Percentiles rank a stretch among this genome's conserved stretches.
Evolutionary conservation across 2,329 filamentous ascomycete species (phyloP).

Genomic region (Lecanicillium sp.): DNA sequence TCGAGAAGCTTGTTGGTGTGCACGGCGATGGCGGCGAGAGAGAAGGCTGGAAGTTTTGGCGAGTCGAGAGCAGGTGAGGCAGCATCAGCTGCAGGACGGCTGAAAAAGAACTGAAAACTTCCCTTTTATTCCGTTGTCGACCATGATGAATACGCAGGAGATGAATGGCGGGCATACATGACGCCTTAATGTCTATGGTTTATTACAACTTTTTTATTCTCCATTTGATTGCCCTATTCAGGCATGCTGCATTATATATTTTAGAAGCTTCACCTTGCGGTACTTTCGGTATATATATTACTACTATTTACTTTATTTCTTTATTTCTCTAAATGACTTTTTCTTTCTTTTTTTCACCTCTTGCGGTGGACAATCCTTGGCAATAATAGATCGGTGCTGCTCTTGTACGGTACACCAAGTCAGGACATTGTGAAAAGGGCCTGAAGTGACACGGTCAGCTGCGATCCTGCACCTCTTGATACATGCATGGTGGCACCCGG

Average conservation of each 20-base stretch:
- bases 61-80: conserved; percentile 41
- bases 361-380: too few species aligned
- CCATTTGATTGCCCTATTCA: too few species aligned
- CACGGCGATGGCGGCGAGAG: conserved; percentile 59
- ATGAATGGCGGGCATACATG: too few species aligned
- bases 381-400: too few species aligned
- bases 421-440: too few species aligned
- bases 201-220: neutral
- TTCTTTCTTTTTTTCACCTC: neutral
- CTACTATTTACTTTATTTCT: neutral
- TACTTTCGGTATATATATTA: neutral
- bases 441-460: too few species aligned
- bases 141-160: neutral
- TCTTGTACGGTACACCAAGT: too few species aligned
- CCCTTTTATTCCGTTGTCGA: too few species aligned
- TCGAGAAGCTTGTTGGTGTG: conserved; percentile 82
- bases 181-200: neutral
- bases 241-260: neutral
- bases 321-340: neutral
- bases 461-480: too few species aligned
- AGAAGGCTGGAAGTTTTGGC: conserved; percentile 86
- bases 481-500: too few species aligned
- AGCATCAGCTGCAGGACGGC: neutral
- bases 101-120: too few species aligned
- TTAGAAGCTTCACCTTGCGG: conserved; percentile 1